Conservation (phyloP, 176 grass and related monocot genomes). For the sorghum (Sorghum bicolor) region Sorghum_bicolor_NCBIv3 NC_012873.2:62672501-62673000, state of each 20-base stretch:
- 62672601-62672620: background rate
- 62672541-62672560: background rate
- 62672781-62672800: no score
- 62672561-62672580: constrained; percentile 27
- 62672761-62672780: background rate
- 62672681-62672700: constrained; percentile 1
- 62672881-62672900: background rate
- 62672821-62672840: background rate
- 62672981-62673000: background rate
- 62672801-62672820: background rate
- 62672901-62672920: background rate
- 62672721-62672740: background rate
- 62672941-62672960: background rate
- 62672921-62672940: background rate
- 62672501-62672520: background rate
- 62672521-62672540: background rate
- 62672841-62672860: background rate
- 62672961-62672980: background rate
- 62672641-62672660: constrained; percentile 16
- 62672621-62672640: constrained; percentile 8
- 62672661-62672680: constrained; percentile 20
- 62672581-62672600: background rate
- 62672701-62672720: background rate
- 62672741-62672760: background rate
- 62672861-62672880: background rate